A percentile compares a stretch with the other conserved stretches of the same genome.
These are phyloP conservation scores for Nectriaceae sp. DNA, from an alignment of 2,329 filamentous ascomycete species.

Conservation along the genomic window DNA sequence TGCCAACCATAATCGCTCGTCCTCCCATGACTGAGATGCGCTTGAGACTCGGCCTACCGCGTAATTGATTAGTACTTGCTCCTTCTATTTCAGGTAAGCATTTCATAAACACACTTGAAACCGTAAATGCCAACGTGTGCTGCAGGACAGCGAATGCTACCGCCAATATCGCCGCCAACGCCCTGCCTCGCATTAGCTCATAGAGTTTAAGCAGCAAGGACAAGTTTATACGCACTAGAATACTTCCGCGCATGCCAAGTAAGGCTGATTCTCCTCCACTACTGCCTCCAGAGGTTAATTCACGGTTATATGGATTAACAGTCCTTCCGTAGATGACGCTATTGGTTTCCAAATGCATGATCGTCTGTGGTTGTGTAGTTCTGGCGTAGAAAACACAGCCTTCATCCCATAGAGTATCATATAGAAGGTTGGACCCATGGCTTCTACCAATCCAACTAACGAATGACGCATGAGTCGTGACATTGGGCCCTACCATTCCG, in stretches of 20 bases:
- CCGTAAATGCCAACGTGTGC: constrained; percentile 38
- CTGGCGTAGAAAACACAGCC: constrained; percentile 54
- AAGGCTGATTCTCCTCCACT: constrained; percentile 58
- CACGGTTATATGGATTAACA: constrained; percentile 63
- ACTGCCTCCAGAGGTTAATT: constrained; percentile 63
- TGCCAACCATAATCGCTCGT: constrained; percentile 33
- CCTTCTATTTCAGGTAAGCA: no score
- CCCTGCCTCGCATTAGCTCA: constrained; percentile 23
- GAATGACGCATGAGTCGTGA: constrained; percentile 30
- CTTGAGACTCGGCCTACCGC: constrained; percentile 35
- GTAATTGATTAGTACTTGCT: no score
- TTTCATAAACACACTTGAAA: constrained; percentile 38
- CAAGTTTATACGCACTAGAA: constrained; percentile 28
- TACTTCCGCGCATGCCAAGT: constrained; percentile 42
- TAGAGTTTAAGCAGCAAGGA: not conserved
- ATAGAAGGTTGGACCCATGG: constrained; percentile 35
- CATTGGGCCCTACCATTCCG: constrained; percentile 34
- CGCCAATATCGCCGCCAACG: constrained; percentile 45
- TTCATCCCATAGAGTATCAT: constrained; percentile 30
- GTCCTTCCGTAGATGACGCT: constrained; percentile 66
- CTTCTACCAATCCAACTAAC: constrained; percentile 34
- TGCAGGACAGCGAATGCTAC: constrained; percentile 40
- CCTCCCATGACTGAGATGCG: constrained; percentile 30
- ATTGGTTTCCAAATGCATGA: constrained; percentile 58
- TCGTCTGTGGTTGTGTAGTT: constrained; percentile 66